Evolutionary conservation across 2,329 filamentous ascomycete species (phyloP), one percentile per base, ranked within the genome.

Genomic region (Exophiala alcalophila): DNA sequence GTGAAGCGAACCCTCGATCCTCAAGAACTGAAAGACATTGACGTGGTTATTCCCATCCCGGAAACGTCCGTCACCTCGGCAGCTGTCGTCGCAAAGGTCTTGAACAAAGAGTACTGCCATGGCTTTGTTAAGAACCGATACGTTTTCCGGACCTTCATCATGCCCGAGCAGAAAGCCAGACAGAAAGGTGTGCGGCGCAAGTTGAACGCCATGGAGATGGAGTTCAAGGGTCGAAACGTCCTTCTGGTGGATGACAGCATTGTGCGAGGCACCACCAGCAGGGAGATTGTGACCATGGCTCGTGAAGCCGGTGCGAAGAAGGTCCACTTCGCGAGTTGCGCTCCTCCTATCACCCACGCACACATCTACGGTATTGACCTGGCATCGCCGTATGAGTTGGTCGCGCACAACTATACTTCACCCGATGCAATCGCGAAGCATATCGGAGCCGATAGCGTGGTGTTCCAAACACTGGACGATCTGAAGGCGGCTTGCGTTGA

Each of bases 121-220:
- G 89, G 82, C 2, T 91, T 94, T 57, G 82, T 94, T 52, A 94
- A 92, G 74, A 94, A 94, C 65, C 77, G 86, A 38, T 94, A 94
- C 62, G 84, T 94, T 47, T 89, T 87, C 73, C 78, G 87, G 35
- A 94, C 87, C 1, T 92, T 91, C 63, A 91, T 89, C 61, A 85
- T 86, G 82, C 83, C 90, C 2, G 84, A 84, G 19, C 90, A 96
- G 64, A 80, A 80, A 55, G 77, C 81, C 12, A 77, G 90, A 3
- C 80, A 92, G 59, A 91, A 91, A 67, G 84, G 87, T 54, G 88
- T 97, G 7, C 83, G 91, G 3, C 80, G 90, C 34, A 97, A 97
- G 69, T 75, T 97, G 26, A 91, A 86, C 48, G 80, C 90, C 14
- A 94, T 96, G 66, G 79, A 82, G 18, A 81, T 83, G 25, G 89